Base-by-base conservation (phyloP, 164 flowering plant species). In the Magnolia kwangsiensis region DNA sequence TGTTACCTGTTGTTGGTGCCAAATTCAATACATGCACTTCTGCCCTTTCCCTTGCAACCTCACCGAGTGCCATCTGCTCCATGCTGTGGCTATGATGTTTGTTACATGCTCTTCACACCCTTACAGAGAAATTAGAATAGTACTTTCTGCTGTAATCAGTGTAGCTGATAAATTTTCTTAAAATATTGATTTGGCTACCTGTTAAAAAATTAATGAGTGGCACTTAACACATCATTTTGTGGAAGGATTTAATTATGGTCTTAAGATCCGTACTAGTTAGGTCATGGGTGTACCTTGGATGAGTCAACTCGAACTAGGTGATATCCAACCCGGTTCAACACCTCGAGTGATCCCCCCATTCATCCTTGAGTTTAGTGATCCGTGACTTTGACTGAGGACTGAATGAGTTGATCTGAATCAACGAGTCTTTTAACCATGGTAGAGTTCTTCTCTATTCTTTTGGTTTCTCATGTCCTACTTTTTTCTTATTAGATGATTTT, bases 401-500 rank as follows among this genome's bases (percentile, higher is more conserved):
- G 6, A 37, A 37, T 5, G 7, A 37, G 45, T 37, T 37, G 45
- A 37, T 37, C 45, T 37, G 45, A 37, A 37, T 37, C 45, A 37
- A 0, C 0, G 45, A 37, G 45, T 37, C 45, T 37, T 37, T 37
- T 37, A 37, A 37, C 45, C 45, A 37, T 37, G 45, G 45, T 4
- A 37, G 61, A 55, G 61, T 9, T 16, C 10, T 55, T 11, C 61
- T 55, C 31, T 6, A 55, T 63, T 66, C 71, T 21, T 75, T 55
- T 69, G n/a, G 5, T 70, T 45, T 16, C 51, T 59, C 29, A 58
- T 20, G 55, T 13, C n/a, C 58, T 9, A 21, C 63, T 45, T 50
- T 66, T n/a, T 50, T 16, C 23, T 67, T n/a, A 59, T 1, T 73
- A 86, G 90, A 72, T 81, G 82, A 72, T 64, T 81, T 87, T 74